Evolutionary conservation across 345 rosid genomes (phyloP), one percentile per base, ranked within the genome.

Genomic region (Salix dunnii): DNA sequence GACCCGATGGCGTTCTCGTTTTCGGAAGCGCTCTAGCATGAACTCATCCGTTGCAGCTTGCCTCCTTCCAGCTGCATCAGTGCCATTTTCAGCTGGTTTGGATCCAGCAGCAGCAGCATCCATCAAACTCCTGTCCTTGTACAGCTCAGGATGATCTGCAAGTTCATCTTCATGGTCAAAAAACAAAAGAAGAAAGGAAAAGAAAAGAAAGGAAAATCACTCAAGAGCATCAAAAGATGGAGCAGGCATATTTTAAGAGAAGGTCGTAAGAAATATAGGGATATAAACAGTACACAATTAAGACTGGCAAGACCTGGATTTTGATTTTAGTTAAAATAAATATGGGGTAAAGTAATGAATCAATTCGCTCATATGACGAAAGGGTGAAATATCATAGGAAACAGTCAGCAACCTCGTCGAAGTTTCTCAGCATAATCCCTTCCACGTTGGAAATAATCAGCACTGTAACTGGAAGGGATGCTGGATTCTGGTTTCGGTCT

Each of bases 11-110:
- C 99, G 92, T 81, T 96, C 97, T 77, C 97, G 88, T 86, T 94
- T 96, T n/a, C 97, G 89, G 79, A 96, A 96, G 23, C 97, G 93
- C 75, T 96, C 93, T 73, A 96, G 78, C 96, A 91, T 93, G 82
- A 93, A 83, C 79, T 93, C 81, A 79, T 96, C 99, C 6, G 99
- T 96, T 49, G 99, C 99, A 78, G 98, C 99, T 87, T 91, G 97
- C 83, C 99, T 91, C 61, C 81, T 89, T 72, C 89, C 88, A 42
- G 88, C 88, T 74, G 94, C 79, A 55, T 90, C 96, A 28, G 18
- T 76, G 77, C 70, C 86, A 63, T 70, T 82, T 60, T 86, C 90
- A 25, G 89, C 71, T 17, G 90, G 85, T 83, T 80, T 89, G 49
- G 97, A 49, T 82, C 83, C 89, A 87, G 88, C 88, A 86, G 88